Evolutionary conservation across 192 early-diverging fungal genomes (phyloP), one percentile per base, ranked within the genome.

Genomic region (Podila verticillata): DNA sequence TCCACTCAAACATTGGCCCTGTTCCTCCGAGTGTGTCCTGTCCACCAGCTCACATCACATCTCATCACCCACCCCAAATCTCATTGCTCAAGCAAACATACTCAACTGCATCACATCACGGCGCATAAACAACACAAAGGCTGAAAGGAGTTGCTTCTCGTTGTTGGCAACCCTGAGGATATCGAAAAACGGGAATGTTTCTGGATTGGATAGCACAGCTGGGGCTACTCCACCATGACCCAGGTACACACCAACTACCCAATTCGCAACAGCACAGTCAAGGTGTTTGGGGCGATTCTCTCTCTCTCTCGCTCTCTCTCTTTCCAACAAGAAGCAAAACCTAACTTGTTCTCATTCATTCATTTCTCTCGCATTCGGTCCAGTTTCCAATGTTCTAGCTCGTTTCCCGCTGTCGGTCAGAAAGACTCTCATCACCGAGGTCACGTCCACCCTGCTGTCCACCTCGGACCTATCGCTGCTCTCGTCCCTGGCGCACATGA

Each of bases 401-500:
- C 74, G 79, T 32, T 89, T 95, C 82, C 94, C 94, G 36, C 83
- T 95, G 17, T 49, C 64, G 15, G 90, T 92, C 54, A 83, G 87
- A 72, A 85, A 85, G 72, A 88, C 71, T 20, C 83, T 95, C 30
- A 92, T 95, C 39, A 83, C 82, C 26, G 91, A 93, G 74, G 88
- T 94, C 29, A 94, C 90, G 5, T 81, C 88, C 48, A 74, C 85
- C 47, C 64, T 87, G 57, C 57, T 87, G 31, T 65, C 82, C 63
- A 67, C 84, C 47, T 83, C 86, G 62, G 88, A 93, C 70, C 85
- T 92, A 13, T 67, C 86, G 24, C 72, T 92, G 17, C 87, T 95
- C 48, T 88, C 89, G 5, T 94, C 93, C 0, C 88, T 89, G 15
- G 85, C 91, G 5, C 95, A 96, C 75, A 94, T 96, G 22, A 82